Conservation (phyloP, 495 filamentous ascomycete species). For the Aspergillus taichungensis region DNA sequence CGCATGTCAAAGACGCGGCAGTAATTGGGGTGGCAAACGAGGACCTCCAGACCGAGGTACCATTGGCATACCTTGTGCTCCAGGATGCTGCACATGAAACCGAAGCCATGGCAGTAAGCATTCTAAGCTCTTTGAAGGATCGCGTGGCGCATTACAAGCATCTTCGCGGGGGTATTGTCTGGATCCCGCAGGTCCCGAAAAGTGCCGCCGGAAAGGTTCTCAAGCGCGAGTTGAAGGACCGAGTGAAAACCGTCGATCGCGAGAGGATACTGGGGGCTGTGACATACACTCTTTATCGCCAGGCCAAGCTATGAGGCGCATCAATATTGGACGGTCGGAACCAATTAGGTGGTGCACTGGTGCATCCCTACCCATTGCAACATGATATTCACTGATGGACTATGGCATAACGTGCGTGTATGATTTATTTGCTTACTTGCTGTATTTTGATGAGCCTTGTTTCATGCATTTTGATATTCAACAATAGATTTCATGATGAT, state of each 20-base stretch:
- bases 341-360: too few species aligned
- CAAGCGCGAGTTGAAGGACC: conserved; percentile 46
- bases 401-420: too few species aligned
- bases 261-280: too few species aligned
- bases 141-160: not conserved
- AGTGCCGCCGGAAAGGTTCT: conserved; percentile 72
- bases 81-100: conserved; percentile 29
- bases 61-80: conserved; percentile 67
- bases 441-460: too few species aligned
- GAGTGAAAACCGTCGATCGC: not conserved
- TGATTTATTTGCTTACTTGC: too few species aligned
- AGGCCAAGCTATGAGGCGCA: too few species aligned
- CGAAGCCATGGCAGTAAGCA: conserved; percentile 12
- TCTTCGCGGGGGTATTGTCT: conserved; percentile 41
- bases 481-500: too few species aligned
- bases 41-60: conserved; percentile 52
- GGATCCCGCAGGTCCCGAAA: conserved; percentile 67
- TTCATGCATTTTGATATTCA: too few species aligned
- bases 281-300: too few species aligned
- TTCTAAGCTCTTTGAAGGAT: conserved; percentile 37
- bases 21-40: conserved; percentile 64
- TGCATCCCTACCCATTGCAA: too few species aligned
- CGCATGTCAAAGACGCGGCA: conserved; percentile 60
- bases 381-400: too few species aligned
- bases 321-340: too few species aligned